Percentiles rank a stretch among this genome's conserved stretches.
phyloP scores from a whole-genome alignment of 2,329 filamentous ascomycete genomes.

The Periconia sp. region DNA sequence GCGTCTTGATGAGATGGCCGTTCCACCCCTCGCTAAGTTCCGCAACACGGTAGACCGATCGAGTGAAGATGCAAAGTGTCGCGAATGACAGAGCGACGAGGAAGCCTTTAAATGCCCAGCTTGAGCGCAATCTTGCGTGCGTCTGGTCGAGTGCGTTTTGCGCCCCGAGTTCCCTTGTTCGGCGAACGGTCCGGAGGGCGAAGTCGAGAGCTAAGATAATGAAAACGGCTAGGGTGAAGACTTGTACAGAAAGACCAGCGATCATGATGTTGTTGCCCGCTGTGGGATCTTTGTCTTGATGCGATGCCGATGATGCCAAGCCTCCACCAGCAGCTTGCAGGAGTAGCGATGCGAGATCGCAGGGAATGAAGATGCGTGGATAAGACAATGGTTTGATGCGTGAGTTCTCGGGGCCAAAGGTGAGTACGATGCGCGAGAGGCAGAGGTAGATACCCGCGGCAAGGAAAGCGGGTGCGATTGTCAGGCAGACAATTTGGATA shows the following conservation, averaged over 20 bases:
- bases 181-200: slow-evolving; percentile 32
- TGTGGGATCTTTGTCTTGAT: slow-evolving; percentile 36
- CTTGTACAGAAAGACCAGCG: slow-evolving; percentile 53
- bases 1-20: slow-evolving; percentile 60
- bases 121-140: slow-evolving; percentile 34
- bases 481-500: slow-evolving; percentile 70
- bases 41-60: slow-evolving; percentile 69
- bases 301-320: slow-evolving; percentile 45
- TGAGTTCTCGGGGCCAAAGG: slow-evolving; percentile 48
- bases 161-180: slow-evolving; percentile 24
- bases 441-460: slow-evolving; percentile 72
- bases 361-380: slow-evolving; percentile 58
- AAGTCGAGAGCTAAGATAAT: slow-evolving; percentile 51
- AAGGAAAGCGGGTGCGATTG: slow-evolving; percentile 60
- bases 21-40: slow-evolving; percentile 70
- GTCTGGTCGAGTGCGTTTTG: slow-evolving; percentile 30
- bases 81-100: slow-evolving; percentile 61
- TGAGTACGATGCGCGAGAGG: slow-evolving; percentile 52
- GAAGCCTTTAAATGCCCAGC: slow-evolving; percentile 60
- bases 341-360: slow-evolving; percentile 54
- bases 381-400: slow-evolving; percentile 54
- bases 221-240: slow-evolving; percentile 51
- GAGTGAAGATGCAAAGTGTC: slow-evolving; percentile 68
- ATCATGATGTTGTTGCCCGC: slow-evolving; percentile 54
- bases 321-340: slow-evolving; percentile 54